A percentile compares a stretch with the other conserved stretches of the same genome.
phyloP scores from a whole-genome alignment of 148 eudicot species.

The Cornus controversa region DNA sequence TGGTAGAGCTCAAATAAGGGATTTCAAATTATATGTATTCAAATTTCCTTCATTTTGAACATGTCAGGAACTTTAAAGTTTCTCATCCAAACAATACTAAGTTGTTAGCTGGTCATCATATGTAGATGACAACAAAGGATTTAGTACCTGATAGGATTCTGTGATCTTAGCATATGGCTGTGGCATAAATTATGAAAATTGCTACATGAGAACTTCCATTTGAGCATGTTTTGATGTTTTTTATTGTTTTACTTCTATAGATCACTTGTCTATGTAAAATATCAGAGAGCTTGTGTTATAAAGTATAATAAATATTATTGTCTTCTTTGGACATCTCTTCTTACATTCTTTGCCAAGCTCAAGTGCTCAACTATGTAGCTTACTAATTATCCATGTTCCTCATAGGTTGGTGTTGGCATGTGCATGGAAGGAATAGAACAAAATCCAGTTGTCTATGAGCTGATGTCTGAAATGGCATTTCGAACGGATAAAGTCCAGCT shows the following conservation, averaged over 20 bases:
- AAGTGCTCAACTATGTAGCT: background rate
- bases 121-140: background rate
- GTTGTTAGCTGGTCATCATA: background rate
- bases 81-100: background rate
- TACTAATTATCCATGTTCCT: slow-evolving; percentile 12
- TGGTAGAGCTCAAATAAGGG: too few species aligned
- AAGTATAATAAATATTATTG: background rate
- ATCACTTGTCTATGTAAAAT: background rate
- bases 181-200: background rate
- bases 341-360: background rate
- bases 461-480: slow-evolving; percentile 99
- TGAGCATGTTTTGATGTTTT: background rate
- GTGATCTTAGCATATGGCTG: background rate
- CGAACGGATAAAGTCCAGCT: slow-evolving; percentile 63
- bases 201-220: background rate
- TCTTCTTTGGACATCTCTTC: background rate
- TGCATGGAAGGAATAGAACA: slow-evolving; percentile 99
- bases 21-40: too few species aligned
- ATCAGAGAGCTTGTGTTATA: background rate
- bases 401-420: slow-evolving; percentile 96
- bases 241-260: background rate
- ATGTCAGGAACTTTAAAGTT: too few species aligned
- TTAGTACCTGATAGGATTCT: background rate
- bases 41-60: too few species aligned
- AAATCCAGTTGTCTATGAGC: slow-evolving; percentile 96